Base-by-base conservation (phyloP, 2,329 filamentous ascomycete species). In the Epichloe hybrida region DNA sequence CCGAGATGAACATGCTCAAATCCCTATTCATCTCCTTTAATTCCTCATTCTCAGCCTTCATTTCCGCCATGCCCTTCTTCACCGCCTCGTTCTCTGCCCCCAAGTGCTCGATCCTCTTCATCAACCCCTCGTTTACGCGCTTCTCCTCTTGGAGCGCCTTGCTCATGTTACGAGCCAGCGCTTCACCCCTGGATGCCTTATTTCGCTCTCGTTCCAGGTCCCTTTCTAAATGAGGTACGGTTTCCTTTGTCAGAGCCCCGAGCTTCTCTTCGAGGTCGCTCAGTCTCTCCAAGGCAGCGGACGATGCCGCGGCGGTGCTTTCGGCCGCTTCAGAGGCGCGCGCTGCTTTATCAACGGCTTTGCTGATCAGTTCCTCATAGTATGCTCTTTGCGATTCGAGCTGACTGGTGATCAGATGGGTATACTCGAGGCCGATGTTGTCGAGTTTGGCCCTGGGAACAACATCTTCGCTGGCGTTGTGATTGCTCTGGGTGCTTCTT, bases 331-430 rank as follows among this genome's bases (percentile, higher is more conserved):
- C 73, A 0, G 79, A 75, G 0, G 90, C 88, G 60, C 84, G 80
- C 1, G 83, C 77, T 0, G 90, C 90, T 69, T 97, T 97, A 66
- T 95, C 88, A 0, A 85, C 89, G 0, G 88, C 88, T 55, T 94
- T 88, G 60, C 83, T 84, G 49, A 98, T 78, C 64, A 95, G 81
- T 58, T 95, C 91, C 64, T 97, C 91, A 59, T 95, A 98, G 67
- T 97, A 98, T 0, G 86, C 76, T 9, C 93, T 80, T 65, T 98
- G 93, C 42, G 84, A 89, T 64, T 97, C 93, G 2, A 98, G 80
- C 62, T 98, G 93, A 53, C 84, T 90, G 3, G 88, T 94, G 11
- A 98, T 79, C 2, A 98, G 79, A 62, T 96, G 90, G 0, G 91
- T 93, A 65, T 97, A 98, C 68, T 98, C 93, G 57, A 93, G 77